A percentile compares a stretch with the other conserved stretches of the same genome.
Evolutionary conservation across 2,329 filamentous ascomycete species (phyloP).

Genomic region (Aspergillus aculeatus): DNA sequence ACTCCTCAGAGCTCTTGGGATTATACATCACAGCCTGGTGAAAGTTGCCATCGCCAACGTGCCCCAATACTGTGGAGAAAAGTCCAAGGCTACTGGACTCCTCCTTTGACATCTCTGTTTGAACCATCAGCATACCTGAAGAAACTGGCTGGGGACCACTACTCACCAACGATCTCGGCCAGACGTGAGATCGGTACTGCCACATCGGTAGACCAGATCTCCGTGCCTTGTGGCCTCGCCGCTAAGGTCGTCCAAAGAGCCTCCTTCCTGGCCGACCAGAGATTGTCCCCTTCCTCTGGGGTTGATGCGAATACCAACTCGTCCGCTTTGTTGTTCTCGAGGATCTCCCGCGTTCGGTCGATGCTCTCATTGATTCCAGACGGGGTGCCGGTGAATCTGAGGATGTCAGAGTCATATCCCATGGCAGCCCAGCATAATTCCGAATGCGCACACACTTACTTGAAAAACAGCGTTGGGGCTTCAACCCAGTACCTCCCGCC

Average conservation of each 20-base stretch:
- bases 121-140: neutral
- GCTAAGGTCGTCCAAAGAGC: constrained; percentile 58
- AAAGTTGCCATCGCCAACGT: constrained; percentile 90
- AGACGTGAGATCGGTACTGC: constrained; percentile 57
- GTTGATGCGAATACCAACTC: constrained; percentile 52
- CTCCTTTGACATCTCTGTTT: constrained; percentile 73
- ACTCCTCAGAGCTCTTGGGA: constrained; percentile 63
- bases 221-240: constrained; percentile 50
- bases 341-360: constrained; percentile 65
- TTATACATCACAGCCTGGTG: constrained; percentile 89
- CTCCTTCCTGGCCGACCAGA: constrained; percentile 59
- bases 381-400: constrained; percentile 65
- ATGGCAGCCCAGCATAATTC: too few relatives aligned
- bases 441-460: constrained; percentile 26
- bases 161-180: constrained; percentile 56
- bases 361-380: constrained; percentile 65
- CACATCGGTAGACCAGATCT: constrained; percentile 61
- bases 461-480: constrained; percentile 38
- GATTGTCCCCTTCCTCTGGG: constrained; percentile 49
- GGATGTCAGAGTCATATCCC: neutral
- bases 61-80: constrained; percentile 80
- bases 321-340: constrained; percentile 36
- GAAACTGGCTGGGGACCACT: too few relatives aligned
- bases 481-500: constrained; percentile 42
- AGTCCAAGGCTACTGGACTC: constrained; percentile 80